These are phyloP conservation scores for Lodderomyces parapsilosis DNA, from an alignment of 1,139 yeast species.

Conservation along the genomic window DNA sequence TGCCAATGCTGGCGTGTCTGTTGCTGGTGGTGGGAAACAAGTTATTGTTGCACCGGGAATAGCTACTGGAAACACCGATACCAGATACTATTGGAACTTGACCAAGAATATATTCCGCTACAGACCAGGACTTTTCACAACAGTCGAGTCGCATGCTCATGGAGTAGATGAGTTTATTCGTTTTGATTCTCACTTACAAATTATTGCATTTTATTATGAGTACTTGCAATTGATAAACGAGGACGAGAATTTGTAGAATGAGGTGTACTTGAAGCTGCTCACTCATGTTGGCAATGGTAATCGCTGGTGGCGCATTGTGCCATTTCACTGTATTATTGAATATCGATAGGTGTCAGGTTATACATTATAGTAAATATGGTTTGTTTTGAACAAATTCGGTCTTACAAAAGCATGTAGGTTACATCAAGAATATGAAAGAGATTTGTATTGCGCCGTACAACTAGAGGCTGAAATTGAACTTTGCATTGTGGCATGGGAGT, in stretches of 20 bases:
- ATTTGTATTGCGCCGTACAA: too few relatives aligned
- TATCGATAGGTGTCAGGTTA: too few relatives aligned
- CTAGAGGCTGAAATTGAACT: too few relatives aligned
- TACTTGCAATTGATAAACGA: constrained; percentile 18
- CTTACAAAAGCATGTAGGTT: too few relatives aligned
- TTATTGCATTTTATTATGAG: constrained; percentile 51
- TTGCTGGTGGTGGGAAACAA: constrained; percentile 6
- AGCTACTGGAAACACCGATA: constrained; percentile 37
- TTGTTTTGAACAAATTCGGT: too few relatives aligned
- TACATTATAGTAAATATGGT: too few relatives aligned
- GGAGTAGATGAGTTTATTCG: constrained; percentile 33
- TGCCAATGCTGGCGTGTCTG: constrained; percentile 2
- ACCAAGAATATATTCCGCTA: constrained; percentile 28
- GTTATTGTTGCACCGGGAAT: constrained; percentile 29
- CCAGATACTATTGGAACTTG: constrained; percentile 36
- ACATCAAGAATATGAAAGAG: too few relatives aligned
- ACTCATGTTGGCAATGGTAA: too few relatives aligned
- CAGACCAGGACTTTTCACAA: constrained; percentile 28
- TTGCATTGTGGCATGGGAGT: too few relatives aligned
- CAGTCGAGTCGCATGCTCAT: constrained; percentile 24
- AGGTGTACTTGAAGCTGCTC: too few relatives aligned
- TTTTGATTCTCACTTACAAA: constrained; percentile 26
- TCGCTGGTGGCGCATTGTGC: too few relatives aligned
- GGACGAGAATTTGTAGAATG: not conserved
- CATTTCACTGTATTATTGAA: too few relatives aligned